phyloP scores from a whole-genome alignment of 1,284 basidiomycete species.

The Marasmius sp. region DNA sequence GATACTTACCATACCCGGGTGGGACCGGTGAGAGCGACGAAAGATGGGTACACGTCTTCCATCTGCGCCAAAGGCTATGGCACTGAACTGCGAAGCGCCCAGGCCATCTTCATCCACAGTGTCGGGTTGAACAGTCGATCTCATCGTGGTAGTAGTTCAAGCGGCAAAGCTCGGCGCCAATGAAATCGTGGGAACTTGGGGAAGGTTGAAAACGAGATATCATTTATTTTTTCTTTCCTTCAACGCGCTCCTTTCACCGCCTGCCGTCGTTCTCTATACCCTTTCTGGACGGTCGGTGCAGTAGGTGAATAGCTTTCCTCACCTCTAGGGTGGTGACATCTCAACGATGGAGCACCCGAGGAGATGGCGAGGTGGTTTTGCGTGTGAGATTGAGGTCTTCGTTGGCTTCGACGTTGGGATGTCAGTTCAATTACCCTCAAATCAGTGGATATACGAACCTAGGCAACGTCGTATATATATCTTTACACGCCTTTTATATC shows the following conservation, averaged over 20 bases:
- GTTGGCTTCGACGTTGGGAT: constrained; percentile 26
- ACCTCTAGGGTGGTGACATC: constrained; percentile 35
- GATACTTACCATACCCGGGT: too few relatives aligned
- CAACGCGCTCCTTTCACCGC: constrained; percentile 31
- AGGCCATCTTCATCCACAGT: too few relatives aligned
- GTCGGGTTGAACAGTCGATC: too few relatives aligned
- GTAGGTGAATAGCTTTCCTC: constrained; percentile 42
- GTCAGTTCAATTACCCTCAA: constrained; percentile 27
- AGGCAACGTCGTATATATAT: constrained; percentile 29
- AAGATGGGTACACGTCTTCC: too few relatives aligned
- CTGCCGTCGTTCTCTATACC: constrained; percentile 32
- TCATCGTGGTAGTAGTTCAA: neutral
- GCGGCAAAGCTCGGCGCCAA: neutral
- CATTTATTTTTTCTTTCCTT: neutral
- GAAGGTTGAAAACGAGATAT: neutral
- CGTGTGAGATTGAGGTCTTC: constrained; percentile 34
- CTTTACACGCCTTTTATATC: too few relatives aligned
- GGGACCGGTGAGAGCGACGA: too few relatives aligned
- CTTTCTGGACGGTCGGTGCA: constrained; percentile 25
- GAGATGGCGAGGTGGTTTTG: constrained; percentile 49
- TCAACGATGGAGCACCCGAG: constrained; percentile 35
- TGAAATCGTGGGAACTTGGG: neutral
- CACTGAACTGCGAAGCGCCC: too few relatives aligned
- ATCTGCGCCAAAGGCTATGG: too few relatives aligned
- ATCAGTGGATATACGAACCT: constrained; percentile 26